Evolutionary conservation across 352 stramenopile genomes (phyloP), one percentile per base, ranked within the genome.

Genomic region (Globisporangium abappressorium): DNA sequence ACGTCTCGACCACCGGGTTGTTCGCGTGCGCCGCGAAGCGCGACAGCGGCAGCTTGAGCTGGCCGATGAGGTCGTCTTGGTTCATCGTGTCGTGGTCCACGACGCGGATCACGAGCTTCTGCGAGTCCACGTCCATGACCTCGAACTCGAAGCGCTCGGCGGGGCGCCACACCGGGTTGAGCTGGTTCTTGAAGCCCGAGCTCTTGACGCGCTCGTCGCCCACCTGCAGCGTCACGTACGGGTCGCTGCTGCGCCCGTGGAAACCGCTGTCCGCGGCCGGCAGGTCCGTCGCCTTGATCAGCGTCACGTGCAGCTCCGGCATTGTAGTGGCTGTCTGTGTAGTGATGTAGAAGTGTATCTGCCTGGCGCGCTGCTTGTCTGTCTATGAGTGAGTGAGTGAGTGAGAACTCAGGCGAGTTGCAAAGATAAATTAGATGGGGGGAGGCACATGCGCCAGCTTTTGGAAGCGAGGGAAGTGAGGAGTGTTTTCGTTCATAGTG

Each of bases 131-230:
- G 46, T 92, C 76, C 3, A 69, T 41, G 43, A 92, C 68, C 12
- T 85, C 76, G 58, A 94, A 92, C 69, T 90, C 84, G 65, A 92
- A 92, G 24, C 72, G 80, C 72, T 94, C 82, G 9, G 82, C 74
- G 12, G 85, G 85, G n/a, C 85, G 75, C 86, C 86, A 94, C 59
- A 84, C 82, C 5, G 86, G 86, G 46, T 92, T 78, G 24, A 94
- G 71, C 41, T 60, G 64, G 26, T 75, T 76, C 57, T 69, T 77
- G 64, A 85, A 78, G 46, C 72, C 82, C 18, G 82, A 81, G 53
- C 78, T 89, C 63, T 80, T 75, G 58, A 87, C 65, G 34, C 71
- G 72, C 64, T 89, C 74, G 41, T 79, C 72, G 24, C 80, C 79
- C 30, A 94, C 54, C 64, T 83, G 68, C 56, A 94, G 70, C 6